Evolutionary conservation across 495 filamentous ascomycete species (phyloP).

Genomic region (Xylaria grammica): DNA sequence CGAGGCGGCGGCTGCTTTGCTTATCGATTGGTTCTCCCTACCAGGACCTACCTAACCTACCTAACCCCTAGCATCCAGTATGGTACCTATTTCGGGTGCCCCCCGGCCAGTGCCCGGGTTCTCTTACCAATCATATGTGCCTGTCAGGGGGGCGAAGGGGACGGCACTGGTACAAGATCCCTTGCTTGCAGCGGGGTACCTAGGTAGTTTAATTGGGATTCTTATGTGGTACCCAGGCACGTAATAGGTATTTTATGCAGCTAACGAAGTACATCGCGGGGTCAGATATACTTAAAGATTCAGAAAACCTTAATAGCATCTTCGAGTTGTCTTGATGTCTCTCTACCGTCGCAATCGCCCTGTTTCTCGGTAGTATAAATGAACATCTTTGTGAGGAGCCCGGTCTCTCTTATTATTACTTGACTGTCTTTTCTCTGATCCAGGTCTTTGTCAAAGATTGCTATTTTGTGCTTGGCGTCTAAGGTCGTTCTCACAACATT

Average conservation of each 20-base stretch:
- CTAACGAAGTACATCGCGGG: neutral
- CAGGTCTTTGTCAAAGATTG: neutral
- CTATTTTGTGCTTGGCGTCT: neutral
- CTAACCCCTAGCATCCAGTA: too few relatives aligned
- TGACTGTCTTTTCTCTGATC: neutral
- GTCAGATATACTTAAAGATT: neutral
- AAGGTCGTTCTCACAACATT: neutral
- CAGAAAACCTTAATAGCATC: neutral
- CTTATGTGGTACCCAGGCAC: too few relatives aligned
- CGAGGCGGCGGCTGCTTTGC: neutral
- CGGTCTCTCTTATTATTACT: neutral
- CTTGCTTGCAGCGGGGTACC: slow-evolving; percentile 11
- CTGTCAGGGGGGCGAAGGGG: neutral
- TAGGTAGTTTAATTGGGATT: too few relatives aligned
- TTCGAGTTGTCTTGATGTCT: neutral
- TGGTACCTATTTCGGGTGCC: too few relatives aligned
- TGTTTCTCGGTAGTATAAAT: neutral
- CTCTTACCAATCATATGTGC: slow-evolving; percentile 1
- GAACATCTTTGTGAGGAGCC: neutral
- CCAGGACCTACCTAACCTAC: neutral
- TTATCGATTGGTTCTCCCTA: slow-evolving; percentile 5
- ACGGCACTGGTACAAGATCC: too few relatives aligned
- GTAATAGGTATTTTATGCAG: neutral
- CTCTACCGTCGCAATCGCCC: neutral
- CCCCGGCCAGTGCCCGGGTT: too few relatives aligned